phyloP scores from a whole-genome alignment of 139 green algal species.

The Chlorella sp. region DNA sequence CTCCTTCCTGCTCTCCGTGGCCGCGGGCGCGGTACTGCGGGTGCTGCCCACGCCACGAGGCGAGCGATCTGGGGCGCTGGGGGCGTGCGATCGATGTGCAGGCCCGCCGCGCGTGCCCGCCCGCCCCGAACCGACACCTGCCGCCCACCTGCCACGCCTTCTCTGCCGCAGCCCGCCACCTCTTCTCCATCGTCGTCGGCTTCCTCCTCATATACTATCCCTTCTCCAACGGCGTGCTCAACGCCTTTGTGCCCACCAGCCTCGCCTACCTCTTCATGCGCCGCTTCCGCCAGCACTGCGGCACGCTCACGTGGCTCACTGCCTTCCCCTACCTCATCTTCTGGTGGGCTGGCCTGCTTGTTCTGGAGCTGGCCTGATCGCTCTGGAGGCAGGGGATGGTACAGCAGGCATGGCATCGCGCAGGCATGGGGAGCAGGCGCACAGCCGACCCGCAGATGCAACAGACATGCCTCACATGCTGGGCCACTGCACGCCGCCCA shows the following conservation, averaged over 20 bases:
- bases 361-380: no score
- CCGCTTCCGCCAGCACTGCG: constrained; percentile 48
- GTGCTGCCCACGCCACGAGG: constrained; percentile 39
- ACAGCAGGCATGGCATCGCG: no score
- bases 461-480: not conserved
- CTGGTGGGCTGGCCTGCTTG: no score
- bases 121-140: not conserved
- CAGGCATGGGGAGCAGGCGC: no score
- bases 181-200: constrained; percentile 65
- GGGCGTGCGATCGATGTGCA: not conserved
- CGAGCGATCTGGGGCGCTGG: constrained; percentile 3
- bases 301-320: constrained; percentile 66
- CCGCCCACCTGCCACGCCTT: not conserved
- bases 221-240: constrained; percentile 69
- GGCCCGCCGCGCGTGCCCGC: not conserved
- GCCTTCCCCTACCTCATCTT: constrained; percentile 79
- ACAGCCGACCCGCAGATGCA: no score
- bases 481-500: not conserved
- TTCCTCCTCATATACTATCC: constrained; percentile 78
- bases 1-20: constrained; percentile 51
- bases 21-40: constrained; percentile 31
- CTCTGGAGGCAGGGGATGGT: no score
- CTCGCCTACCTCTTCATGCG: constrained; percentile 71
- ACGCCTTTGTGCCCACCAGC: constrained; percentile 49
- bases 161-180: constrained; percentile 55